Evolutionary conservation across 2,329 filamentous ascomycete species (phyloP).

Genomic region (Curvularia sp.): DNA sequence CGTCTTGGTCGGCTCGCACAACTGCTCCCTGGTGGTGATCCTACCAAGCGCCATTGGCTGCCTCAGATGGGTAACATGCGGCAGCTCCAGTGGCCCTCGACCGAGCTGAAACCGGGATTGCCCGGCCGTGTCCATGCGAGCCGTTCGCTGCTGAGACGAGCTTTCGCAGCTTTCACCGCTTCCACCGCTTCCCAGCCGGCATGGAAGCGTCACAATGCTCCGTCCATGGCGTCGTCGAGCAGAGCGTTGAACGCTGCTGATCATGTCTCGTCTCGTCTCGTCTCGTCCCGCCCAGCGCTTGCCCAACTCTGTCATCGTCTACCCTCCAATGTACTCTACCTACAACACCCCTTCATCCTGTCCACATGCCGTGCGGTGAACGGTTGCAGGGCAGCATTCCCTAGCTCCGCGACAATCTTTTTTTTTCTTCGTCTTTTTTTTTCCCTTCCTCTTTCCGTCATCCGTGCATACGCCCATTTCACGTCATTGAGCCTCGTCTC

Average conservation of each 20-base stretch:
- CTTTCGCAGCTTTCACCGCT: slow-evolving; percentile 13
- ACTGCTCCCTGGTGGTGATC: slow-evolving; percentile 12
- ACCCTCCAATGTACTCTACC: not conserved
- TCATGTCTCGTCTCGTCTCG: slow-evolving; percentile 8
- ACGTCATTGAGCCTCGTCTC: slow-evolving; percentile 28
- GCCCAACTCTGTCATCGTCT: slow-evolving; percentile 10
- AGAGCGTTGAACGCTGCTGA: slow-evolving; percentile 11
- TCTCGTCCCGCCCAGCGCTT: slow-evolving; percentile 6
- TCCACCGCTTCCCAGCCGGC: not conserved
- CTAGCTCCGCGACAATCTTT: slow-evolving; percentile 22
- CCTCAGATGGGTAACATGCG: slow-evolving; percentile 27
- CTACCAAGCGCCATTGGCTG: slow-evolving; percentile 17
- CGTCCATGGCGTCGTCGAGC: not conserved
- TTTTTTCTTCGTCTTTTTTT: slow-evolving; percentile 15
- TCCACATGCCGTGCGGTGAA: slow-evolving; percentile 15
- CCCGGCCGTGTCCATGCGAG: slow-evolving; percentile 26
- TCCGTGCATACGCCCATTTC: slow-evolving; percentile 17
- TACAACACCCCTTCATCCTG: slow-evolving; percentile 1
- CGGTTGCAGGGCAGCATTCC: slow-evolving; percentile 28
- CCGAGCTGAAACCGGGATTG: slow-evolving; percentile 37
- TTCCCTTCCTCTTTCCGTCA: slow-evolving; percentile 14
- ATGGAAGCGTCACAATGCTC: not conserved
- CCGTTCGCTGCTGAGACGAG: slow-evolving; percentile 12
- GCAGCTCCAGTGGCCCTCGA: slow-evolving; percentile 19
- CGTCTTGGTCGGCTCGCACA: too few relatives aligned